Evolutionary conservation across 441 rosid species (phyloP), one percentile per base, ranked within the genome.

Genomic region (Bocquillonia castaneifolia): DNA sequence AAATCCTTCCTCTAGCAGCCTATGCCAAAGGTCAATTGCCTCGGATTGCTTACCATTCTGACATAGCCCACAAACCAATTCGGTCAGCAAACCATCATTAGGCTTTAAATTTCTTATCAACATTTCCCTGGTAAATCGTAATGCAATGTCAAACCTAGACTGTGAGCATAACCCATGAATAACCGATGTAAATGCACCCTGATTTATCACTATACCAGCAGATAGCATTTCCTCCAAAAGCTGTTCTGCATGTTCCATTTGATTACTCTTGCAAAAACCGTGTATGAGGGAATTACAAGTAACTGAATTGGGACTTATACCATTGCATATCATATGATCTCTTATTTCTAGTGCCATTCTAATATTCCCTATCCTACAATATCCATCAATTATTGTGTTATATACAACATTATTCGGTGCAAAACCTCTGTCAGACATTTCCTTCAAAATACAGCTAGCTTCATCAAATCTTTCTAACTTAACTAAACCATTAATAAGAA

Each of bases 351-450:
- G 76, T 52, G 97, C 94, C 76, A 75, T 65, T 7, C 59, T 64
- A 55, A 84, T 78, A 70, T 73, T 84, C 59, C 88, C 91, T 58
- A 62, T 78, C 77, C 83, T 88, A 65, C 86, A 84, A 36, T 77
- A 80, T 67, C 96, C 84, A 79, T 81, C 79, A 76, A 91, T 84
- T 72, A 88, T 67, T 34, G 91, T 89, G 81, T 87, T 89, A 72
- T 84, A 87, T 26, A 89, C 84, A 69, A 89, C 74, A 60, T 76
- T 82, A 74, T 84, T 89, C 7, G 86, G 85, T 64, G 73, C 68
- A 74, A 85, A 74, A 34, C 93, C 90, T 68, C 64, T 79, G 63
- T 71, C 75, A 26, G 82, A 72, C 83, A 88, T 85, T 83, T 91
- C 97, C 71, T 79, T 81, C 72, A 84, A 57, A 62, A 86, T 68